Evolutionary conservation across 345 rosid species (phyloP).

Genomic region (Pseudoturritis turrita): DNA sequence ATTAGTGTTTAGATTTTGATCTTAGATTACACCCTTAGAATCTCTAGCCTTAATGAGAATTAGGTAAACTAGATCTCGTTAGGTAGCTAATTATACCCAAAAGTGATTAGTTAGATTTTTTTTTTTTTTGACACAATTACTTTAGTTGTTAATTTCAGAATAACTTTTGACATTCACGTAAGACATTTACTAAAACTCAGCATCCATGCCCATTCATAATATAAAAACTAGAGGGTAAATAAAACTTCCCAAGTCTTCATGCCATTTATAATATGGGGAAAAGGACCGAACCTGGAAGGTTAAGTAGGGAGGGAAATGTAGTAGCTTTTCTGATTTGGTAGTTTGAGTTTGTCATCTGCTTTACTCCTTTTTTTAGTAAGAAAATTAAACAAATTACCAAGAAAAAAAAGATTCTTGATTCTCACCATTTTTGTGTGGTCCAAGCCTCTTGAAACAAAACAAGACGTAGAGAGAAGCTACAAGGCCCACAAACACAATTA

Average conservation of each 20-base stretch:
- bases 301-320: neutral
- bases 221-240: neutral
- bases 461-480: constrained; percentile 12
- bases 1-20: neutral
- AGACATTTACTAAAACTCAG: neutral
- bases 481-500: constrained; percentile 25
- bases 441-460: constrained; percentile 4
- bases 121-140: neutral
- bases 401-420: neutral
- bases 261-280: neutral
- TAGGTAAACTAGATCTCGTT: neutral
- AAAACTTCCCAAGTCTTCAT: neutral
- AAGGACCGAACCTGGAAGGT: neutral
- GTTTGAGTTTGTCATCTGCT: neutral
- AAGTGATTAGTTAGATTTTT: neutral
- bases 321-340: neutral
- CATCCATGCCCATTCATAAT: neutral
- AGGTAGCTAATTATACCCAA: constrained; percentile 8
- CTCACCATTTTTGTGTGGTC: constrained; percentile 3
- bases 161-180: neutral
- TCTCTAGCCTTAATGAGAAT: neutral
- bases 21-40: neutral
- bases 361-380: neutral
- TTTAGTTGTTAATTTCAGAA: constrained; percentile 2
- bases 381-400: neutral